Percentiles rank a stretch among this genome's conserved stretches.
Conservation (phyloP, 352 stramenopile species). For the Phytophthora colocasiae region DNA sequence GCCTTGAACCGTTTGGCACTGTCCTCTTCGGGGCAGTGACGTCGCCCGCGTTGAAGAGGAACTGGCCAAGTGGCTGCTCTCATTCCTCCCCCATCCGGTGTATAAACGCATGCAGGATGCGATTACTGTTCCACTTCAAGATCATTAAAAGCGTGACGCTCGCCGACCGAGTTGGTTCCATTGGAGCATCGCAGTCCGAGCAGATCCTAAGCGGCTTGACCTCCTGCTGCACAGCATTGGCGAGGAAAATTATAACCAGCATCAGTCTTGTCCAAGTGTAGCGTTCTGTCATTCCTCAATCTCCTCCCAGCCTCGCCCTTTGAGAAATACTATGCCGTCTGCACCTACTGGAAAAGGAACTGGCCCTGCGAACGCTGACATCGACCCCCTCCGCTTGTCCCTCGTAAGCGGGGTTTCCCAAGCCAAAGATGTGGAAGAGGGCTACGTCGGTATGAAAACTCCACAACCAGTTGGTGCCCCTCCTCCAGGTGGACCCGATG, state of each 20-base stretch:
- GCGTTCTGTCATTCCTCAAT: neutral
- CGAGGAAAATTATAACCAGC: neutral
- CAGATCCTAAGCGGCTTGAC: neutral
- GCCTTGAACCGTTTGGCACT: too few relatives aligned
- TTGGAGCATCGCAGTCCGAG: constrained; percentile 3
- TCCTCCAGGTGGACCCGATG: constrained; percentile 1
- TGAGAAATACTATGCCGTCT: constrained; percentile 2
- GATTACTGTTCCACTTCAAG: neutral
- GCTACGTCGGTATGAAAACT: constrained; percentile 31
- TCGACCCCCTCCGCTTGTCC: constrained; percentile 27
- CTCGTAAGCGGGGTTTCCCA: constrained; percentile 20
- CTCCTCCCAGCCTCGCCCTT: neutral
- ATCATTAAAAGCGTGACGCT: constrained; percentile 2
- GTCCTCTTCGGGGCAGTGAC: neutral
- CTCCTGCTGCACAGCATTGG: constrained; percentile 7
- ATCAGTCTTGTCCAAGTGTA: too few relatives aligned
- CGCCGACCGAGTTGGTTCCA: neutral
- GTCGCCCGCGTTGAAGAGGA: constrained; percentile 9
- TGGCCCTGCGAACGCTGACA: constrained; percentile 6
- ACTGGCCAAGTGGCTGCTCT: constrained; percentile 1
- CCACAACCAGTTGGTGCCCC: constrained; percentile 20
- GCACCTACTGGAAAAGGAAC: constrained; percentile 4
- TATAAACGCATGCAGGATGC: constrained; percentile 2
- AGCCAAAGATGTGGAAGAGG: constrained; percentile 22
- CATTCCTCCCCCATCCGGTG: neutral